Base-by-base conservation (phyloP, 106 monocot species). In the Phalaenopsis equestris region DNA sequence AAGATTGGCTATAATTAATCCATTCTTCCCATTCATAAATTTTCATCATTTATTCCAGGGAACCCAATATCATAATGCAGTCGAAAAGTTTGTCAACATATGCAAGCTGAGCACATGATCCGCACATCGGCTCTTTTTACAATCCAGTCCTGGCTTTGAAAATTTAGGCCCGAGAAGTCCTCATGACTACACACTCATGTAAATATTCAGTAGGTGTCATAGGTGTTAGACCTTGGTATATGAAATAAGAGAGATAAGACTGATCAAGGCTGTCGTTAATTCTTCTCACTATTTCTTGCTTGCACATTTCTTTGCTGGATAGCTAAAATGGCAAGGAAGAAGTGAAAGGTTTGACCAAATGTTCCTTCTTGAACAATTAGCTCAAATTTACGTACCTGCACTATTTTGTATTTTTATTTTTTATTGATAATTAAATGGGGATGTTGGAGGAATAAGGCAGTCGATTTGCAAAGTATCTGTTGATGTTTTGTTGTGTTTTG, bases 11-110 rank as follows among this genome's bases (percentile, higher is more conserved):
- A 12, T 37, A 37, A 4, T 70, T 70, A 3, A 30, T 39, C 14
- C 11, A 0, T 19, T 12, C 38, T 37, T 38, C 6, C 24, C 21
- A 5, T 36, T 41, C 14, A 52, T 72, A 1, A 36, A 18, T 41
- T 8, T 68, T 46, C n/a, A 8, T 49, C 9, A 68, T 12, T 1
- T 80, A 21, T 56, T 78, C 39, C 89, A 97, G 97, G 97, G 97
- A 80, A 97, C 94, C 15, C 94, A 97, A 64, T 94, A 97, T 74
- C 97, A 90, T 8, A 94, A 92, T 84, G 97, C 97, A 6, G 89
- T 97, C 21, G 87, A 97, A 49, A 97, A 94, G 72, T 94, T 94
- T 46, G 82, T 90, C 17, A 73, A 86, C 43, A 86, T 97, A n/a
- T 97, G 97, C 88, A 97, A 97, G 84, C 80, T 97, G 68, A 97